Conservation (phyloP, 192 early-diverging fungal species). For the Linnemannia exigua region DNA sequence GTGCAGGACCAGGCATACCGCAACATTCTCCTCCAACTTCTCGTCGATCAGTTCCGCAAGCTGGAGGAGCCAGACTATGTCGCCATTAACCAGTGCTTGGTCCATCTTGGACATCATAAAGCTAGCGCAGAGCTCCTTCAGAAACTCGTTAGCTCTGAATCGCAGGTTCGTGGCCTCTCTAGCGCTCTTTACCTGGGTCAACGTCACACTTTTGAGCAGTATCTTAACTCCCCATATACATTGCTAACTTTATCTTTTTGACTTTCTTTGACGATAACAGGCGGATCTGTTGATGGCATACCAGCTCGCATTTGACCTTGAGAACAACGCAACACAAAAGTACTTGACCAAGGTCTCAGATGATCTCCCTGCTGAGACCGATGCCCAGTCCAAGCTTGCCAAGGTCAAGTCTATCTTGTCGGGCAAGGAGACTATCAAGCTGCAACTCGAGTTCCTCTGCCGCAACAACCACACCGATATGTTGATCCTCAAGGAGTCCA, state of each 20-base stretch:
- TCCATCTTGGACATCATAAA: slow-evolving; percentile 88
- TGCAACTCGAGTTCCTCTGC: slow-evolving; percentile 96
- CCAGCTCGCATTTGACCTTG: slow-evolving; percentile 98
- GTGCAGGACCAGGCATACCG: slow-evolving; percentile 87
- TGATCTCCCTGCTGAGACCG: slow-evolving; percentile 65
- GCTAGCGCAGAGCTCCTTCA: slow-evolving; percentile 83
- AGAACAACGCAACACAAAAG: slow-evolving; percentile 97
- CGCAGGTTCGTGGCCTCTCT: slow-evolving; percentile 60
- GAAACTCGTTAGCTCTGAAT: slow-evolving; percentile 70
- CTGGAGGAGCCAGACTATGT: slow-evolving; percentile 92
- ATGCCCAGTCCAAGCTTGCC: slow-evolving; percentile 54
- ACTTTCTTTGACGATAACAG: slow-evolving; percentile 15
- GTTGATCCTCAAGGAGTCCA: slow-evolving; percentile 94
- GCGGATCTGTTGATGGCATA: slow-evolving; percentile 85
- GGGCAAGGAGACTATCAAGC: slow-evolving; percentile 91
- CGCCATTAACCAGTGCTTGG: slow-evolving; percentile 90
- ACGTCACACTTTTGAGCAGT: not conserved
- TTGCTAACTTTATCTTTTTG: not conserved
- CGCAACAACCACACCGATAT: slow-evolving; percentile 98
- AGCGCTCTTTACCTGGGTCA: not conserved
- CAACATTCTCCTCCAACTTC: slow-evolving; percentile 82
- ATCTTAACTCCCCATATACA: not conserved
- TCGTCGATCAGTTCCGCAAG: slow-evolving; percentile 82
- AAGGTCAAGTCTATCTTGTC: slow-evolving; percentile 87
- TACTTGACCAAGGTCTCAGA: slow-evolving; percentile 87